phyloP scores from a whole-genome alignment of 352 stramenopile species.

The Blastocystis sp. region DNA sequence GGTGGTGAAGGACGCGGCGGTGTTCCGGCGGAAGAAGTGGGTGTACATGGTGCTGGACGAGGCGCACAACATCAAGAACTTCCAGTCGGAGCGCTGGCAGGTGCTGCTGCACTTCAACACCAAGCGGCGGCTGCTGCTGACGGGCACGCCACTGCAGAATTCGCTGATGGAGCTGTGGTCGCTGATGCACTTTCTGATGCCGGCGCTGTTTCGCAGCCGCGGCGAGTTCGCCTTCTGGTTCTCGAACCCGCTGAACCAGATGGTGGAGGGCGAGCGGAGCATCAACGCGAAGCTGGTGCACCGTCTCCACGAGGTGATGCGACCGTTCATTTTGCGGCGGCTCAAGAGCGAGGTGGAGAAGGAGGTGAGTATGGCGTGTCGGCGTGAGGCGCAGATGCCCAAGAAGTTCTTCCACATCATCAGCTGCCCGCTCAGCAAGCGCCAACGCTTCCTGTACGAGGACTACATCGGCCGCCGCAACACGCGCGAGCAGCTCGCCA shows the following conservation, averaged over 20 bases:
- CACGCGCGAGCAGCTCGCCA: slow-evolving; percentile 2
- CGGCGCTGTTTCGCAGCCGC: slow-evolving; percentile 92
- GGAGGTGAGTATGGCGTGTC: slow-evolving; percentile 85
- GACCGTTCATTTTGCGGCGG: slow-evolving; percentile 93
- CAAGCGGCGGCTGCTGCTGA: slow-evolving; percentile 71
- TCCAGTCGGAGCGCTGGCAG: slow-evolving; percentile 73
- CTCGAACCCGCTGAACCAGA: slow-evolving; percentile 82
- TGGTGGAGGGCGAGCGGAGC: neutral
- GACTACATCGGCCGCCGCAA: neutral
- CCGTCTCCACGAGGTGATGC: slow-evolving; percentile 89
- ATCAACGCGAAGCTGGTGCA: slow-evolving; percentile 49
- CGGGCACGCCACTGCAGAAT: slow-evolving; percentile 95
- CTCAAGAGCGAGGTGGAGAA: slow-evolving; percentile 95
- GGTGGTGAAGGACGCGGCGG: slow-evolving; percentile 91
- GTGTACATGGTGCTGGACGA: slow-evolving; percentile 97
- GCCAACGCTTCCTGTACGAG: slow-evolving; percentile 15
- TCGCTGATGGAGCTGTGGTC: slow-evolving; percentile 95
- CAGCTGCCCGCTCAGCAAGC: neutral
- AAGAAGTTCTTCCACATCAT: neutral
- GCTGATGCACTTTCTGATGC: slow-evolving; percentile 91
- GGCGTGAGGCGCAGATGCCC: neutral
- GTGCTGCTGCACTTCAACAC: slow-evolving; percentile 70
- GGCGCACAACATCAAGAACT: slow-evolving; percentile 91
- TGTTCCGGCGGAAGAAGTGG: slow-evolving; percentile 97
- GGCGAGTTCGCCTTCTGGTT: slow-evolving; percentile 93